Base-by-base conservation (phyloP, 306 rosid genomes). In the Carpinus viminea region DNA sequence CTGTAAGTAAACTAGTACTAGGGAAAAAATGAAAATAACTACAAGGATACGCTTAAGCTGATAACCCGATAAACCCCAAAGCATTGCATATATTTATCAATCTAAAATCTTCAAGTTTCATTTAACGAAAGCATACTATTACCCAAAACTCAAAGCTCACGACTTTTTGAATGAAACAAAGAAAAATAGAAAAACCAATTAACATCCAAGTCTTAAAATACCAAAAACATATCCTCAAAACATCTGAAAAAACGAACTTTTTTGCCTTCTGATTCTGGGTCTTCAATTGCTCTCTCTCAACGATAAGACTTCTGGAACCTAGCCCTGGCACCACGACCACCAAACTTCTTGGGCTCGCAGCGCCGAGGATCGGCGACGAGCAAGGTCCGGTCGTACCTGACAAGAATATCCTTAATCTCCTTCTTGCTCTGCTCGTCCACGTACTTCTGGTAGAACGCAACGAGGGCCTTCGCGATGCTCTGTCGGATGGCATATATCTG, bases 241-340 rank as follows among this genome's bases (percentile, higher is more conserved):
- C 74, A 48, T 10, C 72, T 11, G 38, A 68, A 12, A 71, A 50
- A 48, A 26, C 51, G 7, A 11, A 47, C 74, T 47, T 66, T 17
- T 2, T 50, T 20, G 21, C 60, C 34, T 7, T 68, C 43, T 43
- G 24, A 18, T 38, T 38, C n/a, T 47, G 15, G 51, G n/a, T 7
- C 1, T 12, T 15, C 2, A 12, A 48, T 11, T 34, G 31, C 28
- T 0, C 16, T 8, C 65, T 21, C 28, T 83, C 88, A 93, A 91
- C 97, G 97, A 91, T 93, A 91, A 10, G 97, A 93, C 66, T 93
- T 93, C 89, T 93, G 97, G 90, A 93, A 93, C 86, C 92, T 91
- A 1, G 98, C 91, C 17, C 93, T 90, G 24, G 94, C 98, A 38
- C 98, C 97, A 21, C 94, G 97, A 75, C 98, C 97, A 68, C 97